Conservation (phyloP, 768 basidiomycete species). For the Auriscalpium microsporum region DNA sequence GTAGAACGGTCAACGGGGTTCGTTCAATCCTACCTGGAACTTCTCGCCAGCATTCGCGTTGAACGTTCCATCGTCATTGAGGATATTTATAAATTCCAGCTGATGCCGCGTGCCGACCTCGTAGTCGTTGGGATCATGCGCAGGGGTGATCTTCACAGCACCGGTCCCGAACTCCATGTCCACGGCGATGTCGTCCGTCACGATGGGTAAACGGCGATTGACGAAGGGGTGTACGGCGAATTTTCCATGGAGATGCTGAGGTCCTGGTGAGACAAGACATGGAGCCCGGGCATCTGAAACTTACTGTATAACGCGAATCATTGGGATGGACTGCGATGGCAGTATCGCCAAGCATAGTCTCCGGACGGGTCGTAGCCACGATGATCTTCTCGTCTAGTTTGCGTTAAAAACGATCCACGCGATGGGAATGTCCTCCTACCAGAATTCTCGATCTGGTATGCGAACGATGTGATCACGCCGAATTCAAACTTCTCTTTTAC, state of each 20-base stretch:
- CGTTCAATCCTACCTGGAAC: conserved; percentile 48
- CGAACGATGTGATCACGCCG: conserved; percentile 93
- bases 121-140: conserved; percentile 96
- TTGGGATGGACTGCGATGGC: conserved; percentile 95
- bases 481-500: conserved; percentile 95
- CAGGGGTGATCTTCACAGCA: conserved; percentile 98
- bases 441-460: conserved; percentile 82
- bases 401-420: background rate
- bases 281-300: background rate
- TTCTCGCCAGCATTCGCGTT: conserved; percentile 79
- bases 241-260: conserved; percentile 87
- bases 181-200: conserved; percentile 73
- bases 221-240: conserved; percentile 87
- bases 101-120: conserved; percentile 85
- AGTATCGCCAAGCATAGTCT: conserved; percentile 97
- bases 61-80: conserved; percentile 95
- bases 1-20: background rate
- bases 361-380: conserved; percentile 95
- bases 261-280: background rate
- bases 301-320: conserved; percentile 77
- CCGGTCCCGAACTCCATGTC: conserved; percentile 97
- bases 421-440: conserved; percentile 33
- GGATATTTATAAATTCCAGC: conserved; percentile 85
- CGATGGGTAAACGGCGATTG: conserved; percentile 76
- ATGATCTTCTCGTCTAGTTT: conserved; percentile 75